phyloP scores from a whole-genome alignment of 2,329 filamentous ascomycete species.

The Tetracladium maxilliforme region DNA sequence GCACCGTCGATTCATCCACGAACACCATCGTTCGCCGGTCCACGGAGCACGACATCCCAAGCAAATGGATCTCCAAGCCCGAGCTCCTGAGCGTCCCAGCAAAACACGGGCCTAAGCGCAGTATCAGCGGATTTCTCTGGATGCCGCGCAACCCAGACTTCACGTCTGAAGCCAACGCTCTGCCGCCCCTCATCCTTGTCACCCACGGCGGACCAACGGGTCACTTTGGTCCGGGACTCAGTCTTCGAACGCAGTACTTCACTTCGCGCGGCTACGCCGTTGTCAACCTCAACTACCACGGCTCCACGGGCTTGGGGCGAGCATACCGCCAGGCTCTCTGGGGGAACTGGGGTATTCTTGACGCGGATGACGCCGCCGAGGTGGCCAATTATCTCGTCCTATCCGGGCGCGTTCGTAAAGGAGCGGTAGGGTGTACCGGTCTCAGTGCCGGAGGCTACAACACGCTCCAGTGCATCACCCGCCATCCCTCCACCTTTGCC shows the following conservation, averaged over 20 bases:
- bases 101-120: slow-evolving; percentile 12
- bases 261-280: slow-evolving; percentile 37
- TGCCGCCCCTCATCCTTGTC: slow-evolving; percentile 32
- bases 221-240: slow-evolving; percentile 24
- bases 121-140: slow-evolving; percentile 30
- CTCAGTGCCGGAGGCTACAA: slow-evolving; percentile 37
- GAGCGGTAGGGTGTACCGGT: slow-evolving; percentile 31
- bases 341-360: slow-evolving; percentile 32
- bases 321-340: slow-evolving; percentile 32
- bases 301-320: slow-evolving; percentile 33
- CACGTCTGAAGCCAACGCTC: slow-evolving; percentile 16
- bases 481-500: slow-evolving; percentile 28
- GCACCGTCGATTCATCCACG: neutral
- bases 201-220: slow-evolving; percentile 37
- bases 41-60: slow-evolving; percentile 14
- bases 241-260: slow-evolving; percentile 31
- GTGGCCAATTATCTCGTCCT: slow-evolving; percentile 24
- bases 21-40: too few relatives aligned
- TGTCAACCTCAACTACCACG: slow-evolving; percentile 33
- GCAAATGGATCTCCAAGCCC: slow-evolving; percentile 19
- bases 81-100: too few relatives aligned
- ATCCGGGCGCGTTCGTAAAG: slow-evolving; percentile 18
- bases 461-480: slow-evolving; percentile 30
- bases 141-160: slow-evolving; percentile 31
- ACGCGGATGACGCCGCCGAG: slow-evolving; percentile 33